Evolutionary conservation across 176 grass and related monocot species (phyloP).

Genomic region (Pontederia paniculata): DNA sequence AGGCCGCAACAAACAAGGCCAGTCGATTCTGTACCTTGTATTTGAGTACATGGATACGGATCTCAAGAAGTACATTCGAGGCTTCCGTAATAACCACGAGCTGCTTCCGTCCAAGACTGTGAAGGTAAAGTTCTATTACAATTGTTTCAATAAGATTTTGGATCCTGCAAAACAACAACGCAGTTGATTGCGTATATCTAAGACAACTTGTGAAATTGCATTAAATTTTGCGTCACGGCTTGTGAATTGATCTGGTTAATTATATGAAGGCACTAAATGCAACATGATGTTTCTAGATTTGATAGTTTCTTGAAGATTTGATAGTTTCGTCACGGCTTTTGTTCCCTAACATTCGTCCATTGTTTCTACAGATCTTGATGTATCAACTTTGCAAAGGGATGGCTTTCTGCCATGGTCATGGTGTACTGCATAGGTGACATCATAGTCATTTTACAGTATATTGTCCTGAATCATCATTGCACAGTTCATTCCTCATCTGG

Average conservation of each 20-base stretch:
- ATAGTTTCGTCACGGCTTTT: background rate
- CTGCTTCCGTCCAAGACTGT: conserved; percentile 37
- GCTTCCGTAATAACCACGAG: conserved; percentile 50
- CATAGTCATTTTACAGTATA: background rate
- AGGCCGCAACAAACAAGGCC: conserved; percentile 72
- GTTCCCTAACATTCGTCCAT: background rate
- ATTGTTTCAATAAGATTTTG: too few species aligned
- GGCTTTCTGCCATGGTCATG: conserved; percentile 72
- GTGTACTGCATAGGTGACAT: conserved; percentile 64
- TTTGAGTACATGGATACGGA: conserved; percentile 99
- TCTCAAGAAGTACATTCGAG: conserved; percentile 91
- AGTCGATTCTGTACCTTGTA: conserved; percentile 92
- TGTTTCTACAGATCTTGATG: conserved; percentile 65
- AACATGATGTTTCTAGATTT: too few species aligned
- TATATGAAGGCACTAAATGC: background rate
- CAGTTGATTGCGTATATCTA: too few species aligned
- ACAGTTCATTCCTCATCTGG: too few species aligned
- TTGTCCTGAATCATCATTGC: background rate
- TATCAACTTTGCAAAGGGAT: conserved; percentile 94
- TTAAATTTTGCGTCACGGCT: too few species aligned
- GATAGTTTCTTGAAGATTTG: too few species aligned
- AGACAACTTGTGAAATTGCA: too few species aligned
- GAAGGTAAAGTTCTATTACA: too few species aligned
- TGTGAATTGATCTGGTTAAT: background rate
- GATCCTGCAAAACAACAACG: too few species aligned